phyloP scores from a whole-genome alignment of 2,329 filamentous ascomycete species.

The Didymella glomerata region DNA sequence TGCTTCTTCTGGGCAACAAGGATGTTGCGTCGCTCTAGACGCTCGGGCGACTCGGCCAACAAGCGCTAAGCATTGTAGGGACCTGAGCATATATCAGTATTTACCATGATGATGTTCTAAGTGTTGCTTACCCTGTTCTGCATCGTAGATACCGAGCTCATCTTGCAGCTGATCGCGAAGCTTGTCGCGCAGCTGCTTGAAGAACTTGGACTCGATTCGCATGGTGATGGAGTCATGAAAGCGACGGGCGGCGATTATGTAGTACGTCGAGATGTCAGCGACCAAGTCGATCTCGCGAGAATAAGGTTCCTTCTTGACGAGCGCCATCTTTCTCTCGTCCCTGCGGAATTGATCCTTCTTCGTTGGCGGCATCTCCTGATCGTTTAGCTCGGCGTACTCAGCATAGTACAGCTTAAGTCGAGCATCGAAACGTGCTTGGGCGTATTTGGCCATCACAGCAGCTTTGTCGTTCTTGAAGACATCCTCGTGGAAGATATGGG shows the following conservation, averaged over 20 bases:
- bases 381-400: conserved; percentile 27
- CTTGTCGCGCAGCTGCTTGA: conserved; percentile 33
- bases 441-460: conserved; percentile 31
- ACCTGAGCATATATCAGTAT: conserved; percentile 11
- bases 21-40: conserved; percentile 34
- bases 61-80: conserved; percentile 26
- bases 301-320: conserved; percentile 67
- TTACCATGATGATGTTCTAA: too few species aligned
- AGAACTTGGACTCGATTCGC: conserved; percentile 50
- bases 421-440: conserved; percentile 30
- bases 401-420: conserved; percentile 40
- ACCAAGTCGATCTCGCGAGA: conserved; percentile 68
- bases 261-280: conserved; percentile 72
- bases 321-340: conserved; percentile 30
- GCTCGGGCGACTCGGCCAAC: conserved; percentile 46
- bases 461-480: conserved; percentile 31
- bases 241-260: conserved; percentile 69
- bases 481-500: conserved; percentile 46
- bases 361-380: conserved; percentile 19
- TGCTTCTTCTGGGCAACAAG: conserved; percentile 40
- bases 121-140: conserved; percentile 29
- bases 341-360: conserved; percentile 43
- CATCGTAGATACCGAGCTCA: conserved; percentile 33
- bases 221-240: conserved; percentile 66
- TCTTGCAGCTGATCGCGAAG: conserved; percentile 39